A percentile compares a stretch with the other conserved stretches of the same genome.
Conservation (phyloP, 75 land plant species). For the Picea sitchensis region DNA sequence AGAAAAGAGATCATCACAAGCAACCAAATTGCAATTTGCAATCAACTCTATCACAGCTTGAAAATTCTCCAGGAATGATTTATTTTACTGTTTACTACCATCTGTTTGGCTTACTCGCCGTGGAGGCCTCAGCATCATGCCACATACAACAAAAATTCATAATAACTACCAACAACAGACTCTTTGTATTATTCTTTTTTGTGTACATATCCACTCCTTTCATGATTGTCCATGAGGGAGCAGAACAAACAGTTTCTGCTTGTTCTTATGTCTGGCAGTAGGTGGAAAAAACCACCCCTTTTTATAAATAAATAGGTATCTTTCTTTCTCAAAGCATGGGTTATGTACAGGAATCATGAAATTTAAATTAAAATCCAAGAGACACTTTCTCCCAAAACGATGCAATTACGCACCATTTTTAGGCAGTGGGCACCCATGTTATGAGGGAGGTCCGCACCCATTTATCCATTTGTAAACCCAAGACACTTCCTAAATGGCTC, state of each 20-base stretch:
- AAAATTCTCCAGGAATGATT: constrained; percentile 1
- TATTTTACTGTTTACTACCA: background rate
- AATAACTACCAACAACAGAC: background rate
- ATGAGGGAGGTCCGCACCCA: too few species aligned
- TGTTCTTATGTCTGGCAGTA: background rate
- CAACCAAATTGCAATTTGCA: constrained; percentile 4
- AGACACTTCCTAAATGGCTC: too few species aligned
- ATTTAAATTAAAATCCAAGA: too few species aligned
- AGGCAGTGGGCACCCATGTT: too few species aligned
- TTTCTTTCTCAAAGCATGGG: too few species aligned
- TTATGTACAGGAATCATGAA: too few species aligned
- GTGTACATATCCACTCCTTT: background rate
- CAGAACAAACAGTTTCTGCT: background rate
- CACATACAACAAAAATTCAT: constrained; percentile 7
- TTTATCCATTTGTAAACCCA: too few species aligned
- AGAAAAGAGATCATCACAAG: too few species aligned
- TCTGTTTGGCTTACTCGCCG: background rate
- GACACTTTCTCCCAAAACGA: too few species aligned
- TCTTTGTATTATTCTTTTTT: background rate
- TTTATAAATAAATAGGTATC: too few species aligned
- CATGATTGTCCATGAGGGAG: constrained; percentile 2
- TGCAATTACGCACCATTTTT: too few species aligned
- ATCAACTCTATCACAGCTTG: background rate
- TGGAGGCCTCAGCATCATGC: background rate
- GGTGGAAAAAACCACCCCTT: too few species aligned